Evolutionary conservation across 805 yeast species (phyloP).

Genomic region (Starmera caribaea): DNA sequence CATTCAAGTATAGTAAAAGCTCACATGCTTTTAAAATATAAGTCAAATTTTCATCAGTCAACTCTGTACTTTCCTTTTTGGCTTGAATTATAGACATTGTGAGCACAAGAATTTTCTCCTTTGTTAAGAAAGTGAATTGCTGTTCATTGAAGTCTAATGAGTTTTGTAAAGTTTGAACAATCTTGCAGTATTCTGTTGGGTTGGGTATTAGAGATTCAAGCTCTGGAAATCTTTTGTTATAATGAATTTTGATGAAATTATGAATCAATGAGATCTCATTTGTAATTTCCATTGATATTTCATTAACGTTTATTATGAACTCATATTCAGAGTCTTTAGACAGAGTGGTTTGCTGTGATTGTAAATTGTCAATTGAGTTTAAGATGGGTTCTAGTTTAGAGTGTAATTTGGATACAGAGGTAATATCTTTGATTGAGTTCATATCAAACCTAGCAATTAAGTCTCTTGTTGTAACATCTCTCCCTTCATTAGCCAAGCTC

Average conservation of each 20-base stretch:
- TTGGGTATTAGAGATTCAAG: constrained; percentile 51
- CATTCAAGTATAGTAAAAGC: constrained; percentile 35
- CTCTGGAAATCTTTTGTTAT: constrained; percentile 61
- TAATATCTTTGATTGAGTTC: constrained; percentile 7
- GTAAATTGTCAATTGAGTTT: constrained; percentile 5
- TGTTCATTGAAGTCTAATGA: constrained; percentile 24
- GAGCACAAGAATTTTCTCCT: constrained; percentile 61
- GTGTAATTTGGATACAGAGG: constrained; percentile 6
- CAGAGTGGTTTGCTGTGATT: constrained; percentile 8
- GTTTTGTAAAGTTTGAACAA: constrained; percentile 43
- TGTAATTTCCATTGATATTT: constrained; percentile 40
- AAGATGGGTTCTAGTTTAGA: constrained; percentile 10
- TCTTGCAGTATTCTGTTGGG: constrained; percentile 50
- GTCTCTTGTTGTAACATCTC: constrained; percentile 7
- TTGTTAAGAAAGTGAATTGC: constrained; percentile 30
- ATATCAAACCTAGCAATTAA: constrained; percentile 4
- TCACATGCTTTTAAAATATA: constrained; percentile 36
- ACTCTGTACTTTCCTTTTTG: constrained; percentile 18
- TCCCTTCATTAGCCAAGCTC: constrained; percentile 4
- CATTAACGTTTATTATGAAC: constrained; percentile 47
- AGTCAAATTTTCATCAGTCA: constrained; percentile 25
- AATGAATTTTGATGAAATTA: constrained; percentile 39
- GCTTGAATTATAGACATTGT: constrained; percentile 63
- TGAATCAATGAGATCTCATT: constrained; percentile 44
- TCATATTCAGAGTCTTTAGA: constrained; percentile 28